Evolutionary conservation across 352 stramenopile genomes (phyloP).

Genomic region (Pythium dissotocum): DNA sequence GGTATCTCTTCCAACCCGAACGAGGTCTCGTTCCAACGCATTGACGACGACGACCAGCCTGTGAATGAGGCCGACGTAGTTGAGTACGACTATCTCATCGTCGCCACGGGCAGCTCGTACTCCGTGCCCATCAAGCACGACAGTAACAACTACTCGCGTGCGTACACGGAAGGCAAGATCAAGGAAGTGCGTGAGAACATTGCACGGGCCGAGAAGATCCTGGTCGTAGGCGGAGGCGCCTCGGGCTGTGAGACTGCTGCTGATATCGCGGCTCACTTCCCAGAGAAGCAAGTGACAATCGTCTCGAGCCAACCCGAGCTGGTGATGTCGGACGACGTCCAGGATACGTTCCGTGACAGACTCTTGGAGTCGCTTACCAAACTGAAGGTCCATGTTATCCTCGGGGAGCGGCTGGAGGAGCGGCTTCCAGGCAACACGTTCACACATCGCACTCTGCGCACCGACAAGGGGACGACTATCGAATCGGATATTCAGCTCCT

Average conservation of each 20-base stretch:
- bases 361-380: conserved; percentile 33
- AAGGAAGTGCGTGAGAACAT: conserved; percentile 32
- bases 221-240: conserved; percentile 47
- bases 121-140: conserved; percentile 54
- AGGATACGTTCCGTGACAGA: conserved; percentile 43
- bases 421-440: conserved; percentile 36
- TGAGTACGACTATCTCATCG: conserved; percentile 56
- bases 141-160: not conserved
- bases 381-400: conserved; percentile 47
- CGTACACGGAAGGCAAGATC: conserved; percentile 32
- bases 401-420: conserved; percentile 47
- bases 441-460: conserved; percentile 37
- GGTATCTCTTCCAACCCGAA: conserved; percentile 27
- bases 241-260: conserved; percentile 57
- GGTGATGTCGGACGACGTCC: conserved; percentile 34
- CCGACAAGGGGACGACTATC: conserved; percentile 47
- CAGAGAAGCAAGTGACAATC: conserved; percentile 54
- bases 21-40: conserved; percentile 38
- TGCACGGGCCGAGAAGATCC: conserved; percentile 34
- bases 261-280: conserved; percentile 54
- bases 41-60: conserved; percentile 37
- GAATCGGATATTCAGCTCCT: conserved; percentile 55
- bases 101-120: conserved; percentile 66
- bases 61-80: conserved; percentile 29
- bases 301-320: conserved; percentile 38